These are phyloP conservation scores for Fragaria ananassa DNA, from an alignment of 306 rosid species.

Conservation along the genomic window DNA sequence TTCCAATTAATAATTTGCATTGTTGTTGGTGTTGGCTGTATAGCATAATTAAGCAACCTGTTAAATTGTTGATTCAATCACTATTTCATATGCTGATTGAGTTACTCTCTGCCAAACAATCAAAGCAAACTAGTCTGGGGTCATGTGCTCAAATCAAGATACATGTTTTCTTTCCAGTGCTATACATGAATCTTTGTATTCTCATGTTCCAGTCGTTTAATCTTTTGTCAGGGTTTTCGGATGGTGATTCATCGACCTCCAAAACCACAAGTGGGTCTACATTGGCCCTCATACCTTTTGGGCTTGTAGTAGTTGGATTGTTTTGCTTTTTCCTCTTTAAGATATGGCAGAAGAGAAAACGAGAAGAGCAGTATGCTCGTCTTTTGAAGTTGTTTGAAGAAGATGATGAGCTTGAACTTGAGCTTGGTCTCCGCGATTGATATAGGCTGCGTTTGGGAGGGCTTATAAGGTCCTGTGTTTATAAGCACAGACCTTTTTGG, in stretches of 20 bases:
- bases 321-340: slow-evolving; percentile 48
- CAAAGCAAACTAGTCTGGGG: neutral
- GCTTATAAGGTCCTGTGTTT: too few relatives aligned
- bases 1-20: neutral
- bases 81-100: neutral
- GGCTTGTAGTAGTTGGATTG: slow-evolving; percentile 31
- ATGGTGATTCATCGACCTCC: slow-evolving; percentile 34
- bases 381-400: slow-evolving; percentile 86
- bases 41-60: neutral
- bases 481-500: too few relatives aligned
- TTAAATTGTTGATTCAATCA: neutral
- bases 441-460: too few relatives aligned
- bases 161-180: neutral
- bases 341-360: slow-evolving; percentile 78
- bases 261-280: slow-evolving; percentile 32
- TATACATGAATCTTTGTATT: neutral
- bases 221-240: slow-evolving; percentile 46
- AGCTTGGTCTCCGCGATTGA: slow-evolving; percentile 80
- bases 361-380: slow-evolving; percentile 79
- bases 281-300: slow-evolving; percentile 38
- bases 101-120: too few relatives aligned
- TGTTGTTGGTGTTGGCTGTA: too few relatives aligned
- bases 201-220: neutral
- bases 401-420: slow-evolving; percentile 86
- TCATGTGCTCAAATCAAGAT: neutral